These are phyloP conservation scores for Parasarocladium wereldwijsianum DNA, from an alignment of 2,329 filamentous ascomycete genomes.

Conservation along the genomic window DNA sequence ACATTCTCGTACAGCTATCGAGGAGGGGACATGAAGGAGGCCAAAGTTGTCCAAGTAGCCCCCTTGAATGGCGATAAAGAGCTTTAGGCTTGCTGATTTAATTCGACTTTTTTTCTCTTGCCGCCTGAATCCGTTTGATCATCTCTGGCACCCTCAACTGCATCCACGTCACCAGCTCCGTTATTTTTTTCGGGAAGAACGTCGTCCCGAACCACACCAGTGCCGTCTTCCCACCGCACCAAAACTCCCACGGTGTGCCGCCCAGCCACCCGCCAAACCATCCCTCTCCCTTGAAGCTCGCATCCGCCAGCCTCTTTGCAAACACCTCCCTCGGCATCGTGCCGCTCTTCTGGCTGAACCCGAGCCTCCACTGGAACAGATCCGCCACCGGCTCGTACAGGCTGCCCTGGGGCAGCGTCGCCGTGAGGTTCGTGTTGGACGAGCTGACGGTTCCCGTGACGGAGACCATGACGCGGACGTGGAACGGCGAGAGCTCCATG, in stretches of 20 bases:
- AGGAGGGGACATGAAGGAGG: conserved; percentile 29
- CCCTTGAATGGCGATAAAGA: conserved; percentile 4
- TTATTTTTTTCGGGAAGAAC: conserved; percentile 5
- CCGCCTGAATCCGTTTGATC: conserved; percentile 4
- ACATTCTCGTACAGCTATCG: conserved; percentile 38
- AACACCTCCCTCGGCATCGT: conserved; percentile 13
- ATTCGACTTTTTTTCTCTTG: conserved; percentile 3
- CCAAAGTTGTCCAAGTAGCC: conserved; percentile 27
- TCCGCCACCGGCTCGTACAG: conserved; percentile 30
- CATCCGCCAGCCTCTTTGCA: conserved; percentile 2
- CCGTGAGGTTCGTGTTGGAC: conserved; percentile 26
- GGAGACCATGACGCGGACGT: conserved; percentile 41
- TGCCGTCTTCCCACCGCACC: conserved; percentile 5
- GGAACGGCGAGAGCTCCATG: conserved; percentile 36
- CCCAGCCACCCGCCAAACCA: conserved; percentile 3
- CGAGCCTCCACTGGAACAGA: conserved; percentile 29
- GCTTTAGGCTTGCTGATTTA: conserved; percentile 4
- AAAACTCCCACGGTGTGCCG: conserved; percentile 5
- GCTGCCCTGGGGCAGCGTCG: conserved; percentile 27
- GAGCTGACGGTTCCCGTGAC: conserved; percentile 38
- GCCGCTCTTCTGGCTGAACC: conserved; percentile 31
- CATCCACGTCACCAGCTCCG: conserved; percentile 2
- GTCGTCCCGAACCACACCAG: conserved; percentile 5
- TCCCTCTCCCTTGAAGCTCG: conserved; percentile 1
- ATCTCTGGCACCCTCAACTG: conserved; percentile 6